Evolutionary conservation across 768 basidiomycete species (phyloP).

Genomic region (Gyrodon lividus): DNA sequence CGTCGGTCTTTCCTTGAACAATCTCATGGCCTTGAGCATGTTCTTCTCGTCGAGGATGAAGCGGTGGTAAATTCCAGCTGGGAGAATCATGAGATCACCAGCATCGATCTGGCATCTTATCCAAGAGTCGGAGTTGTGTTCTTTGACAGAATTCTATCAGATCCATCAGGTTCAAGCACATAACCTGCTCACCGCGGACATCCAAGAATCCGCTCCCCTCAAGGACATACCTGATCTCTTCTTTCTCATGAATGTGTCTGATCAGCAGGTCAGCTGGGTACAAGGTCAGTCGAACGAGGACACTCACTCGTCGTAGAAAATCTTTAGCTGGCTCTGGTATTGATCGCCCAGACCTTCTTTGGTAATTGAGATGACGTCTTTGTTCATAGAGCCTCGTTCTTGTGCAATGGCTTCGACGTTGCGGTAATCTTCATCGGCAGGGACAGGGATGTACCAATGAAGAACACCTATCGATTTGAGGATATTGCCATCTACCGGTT

Average conservation of each 20-base stretch:
- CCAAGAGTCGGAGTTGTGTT: slow-evolving; percentile 70
- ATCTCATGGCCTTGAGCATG: slow-evolving; percentile 70
- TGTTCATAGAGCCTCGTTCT: slow-evolving; percentile 77
- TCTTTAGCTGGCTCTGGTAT: slow-evolving; percentile 80
- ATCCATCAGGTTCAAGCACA: neutral
- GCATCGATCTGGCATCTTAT: slow-evolving; percentile 72
- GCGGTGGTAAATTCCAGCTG: slow-evolving; percentile 91
- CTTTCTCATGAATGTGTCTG: slow-evolving; percentile 94
- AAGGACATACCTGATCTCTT: slow-evolving; percentile 89
- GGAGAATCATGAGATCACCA: slow-evolving; percentile 84
- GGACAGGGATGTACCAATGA: slow-evolving; percentile 65
- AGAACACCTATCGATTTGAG: slow-evolving; percentile 63
- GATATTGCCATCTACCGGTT: slow-evolving; percentile 46
- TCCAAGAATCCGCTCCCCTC: slow-evolving; percentile 92
- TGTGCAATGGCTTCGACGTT: slow-evolving; percentile 59
- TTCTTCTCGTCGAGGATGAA: slow-evolving; percentile 85
- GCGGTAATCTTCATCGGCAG: slow-evolving; percentile 44
- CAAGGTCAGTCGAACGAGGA: neutral
- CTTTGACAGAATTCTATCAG: slow-evolving; percentile 32
- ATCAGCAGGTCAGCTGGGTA: neutral
- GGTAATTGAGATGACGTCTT: slow-evolving; percentile 76
- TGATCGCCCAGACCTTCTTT: slow-evolving; percentile 76
- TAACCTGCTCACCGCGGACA: slow-evolving; percentile 61
- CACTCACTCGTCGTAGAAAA: slow-evolving; percentile 79
- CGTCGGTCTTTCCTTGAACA: slow-evolving; percentile 69